phyloP scores from a whole-genome alignment of 306 rosid genomes.

The Cicer arietinum region DNA sequence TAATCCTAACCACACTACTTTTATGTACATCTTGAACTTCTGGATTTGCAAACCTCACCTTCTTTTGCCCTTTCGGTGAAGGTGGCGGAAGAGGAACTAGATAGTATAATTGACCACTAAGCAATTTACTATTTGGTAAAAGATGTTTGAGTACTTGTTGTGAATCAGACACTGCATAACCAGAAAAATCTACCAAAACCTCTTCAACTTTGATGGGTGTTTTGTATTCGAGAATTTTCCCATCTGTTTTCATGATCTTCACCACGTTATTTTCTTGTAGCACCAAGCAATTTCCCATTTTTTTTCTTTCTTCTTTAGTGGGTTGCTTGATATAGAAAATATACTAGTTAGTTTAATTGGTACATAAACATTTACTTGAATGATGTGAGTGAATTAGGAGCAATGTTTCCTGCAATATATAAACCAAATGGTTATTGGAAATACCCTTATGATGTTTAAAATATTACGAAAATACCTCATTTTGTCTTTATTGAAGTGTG shows the following conservation, averaged over 20 bases:
- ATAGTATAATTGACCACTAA: constrained; percentile 58
- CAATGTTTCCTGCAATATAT: constrained; percentile 43
- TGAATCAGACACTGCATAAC: constrained; percentile 72
- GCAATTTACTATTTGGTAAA: constrained; percentile 60
- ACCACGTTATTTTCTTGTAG: constrained; percentile 52
- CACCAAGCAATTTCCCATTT: constrained; percentile 87
- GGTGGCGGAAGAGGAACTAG: constrained; percentile 58
- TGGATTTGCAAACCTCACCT: constrained; percentile 74
- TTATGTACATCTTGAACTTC: constrained; percentile 54
- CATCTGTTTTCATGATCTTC: constrained; percentile 76
- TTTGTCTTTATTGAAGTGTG: constrained; percentile 31
- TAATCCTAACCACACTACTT: constrained; percentile 69
- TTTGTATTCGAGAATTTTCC: constrained; percentile 76
- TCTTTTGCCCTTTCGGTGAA: constrained; percentile 49
- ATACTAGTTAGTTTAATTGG: constrained; percentile 22
- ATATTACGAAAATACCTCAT: constrained; percentile 58
- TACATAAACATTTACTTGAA: constrained; percentile 10
- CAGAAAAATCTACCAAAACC: constrained; percentile 64
- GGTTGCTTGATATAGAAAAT: constrained; percentile 6
- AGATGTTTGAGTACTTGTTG: constrained; percentile 54
- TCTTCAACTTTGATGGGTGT: constrained; percentile 62
- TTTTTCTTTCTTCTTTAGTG: constrained; percentile 13
- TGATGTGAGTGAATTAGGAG: constrained; percentile 32
- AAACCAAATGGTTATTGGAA: constrained; percentile 42
- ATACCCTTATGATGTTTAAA: constrained; percentile 36